Base-by-base conservation (phyloP, 768 basidiomycete species). In the Kwoniella pini region DNA sequence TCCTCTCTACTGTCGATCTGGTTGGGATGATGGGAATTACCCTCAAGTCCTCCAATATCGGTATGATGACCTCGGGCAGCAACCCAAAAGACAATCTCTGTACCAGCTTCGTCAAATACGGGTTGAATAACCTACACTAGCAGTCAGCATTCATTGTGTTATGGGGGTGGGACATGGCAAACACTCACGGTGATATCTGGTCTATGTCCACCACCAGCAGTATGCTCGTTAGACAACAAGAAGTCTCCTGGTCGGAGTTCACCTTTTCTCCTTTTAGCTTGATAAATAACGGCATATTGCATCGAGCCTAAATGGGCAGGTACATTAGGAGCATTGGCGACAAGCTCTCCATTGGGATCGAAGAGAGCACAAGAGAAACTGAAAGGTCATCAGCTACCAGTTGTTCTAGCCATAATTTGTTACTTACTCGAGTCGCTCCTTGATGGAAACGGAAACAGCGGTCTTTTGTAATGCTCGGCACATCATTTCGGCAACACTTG, bases 401-500 rank as follows among this genome's bases (percentile, higher is more conserved):
- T n/a, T n/a, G n/a, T n/a, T n/a, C n/a, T n/a, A n/a, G n/a, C n/a
- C n/a, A n/a, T n/a, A n/a, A n/a, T n/a, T n/a, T n/a, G n/a, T 7
- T 88, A 96, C 79, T 60, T 31, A 60, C 44, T 97, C 94, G 38
- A 96, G 84, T 4, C 94, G 84, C 78, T 96, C 95, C 79, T 95
- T 95, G 82, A 95, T 96, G 72, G 96, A 94, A 9, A 91, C 92
- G 71, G 88, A 88, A 69, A 94, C 93, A n/a, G 91, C 87, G 0
- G 91, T 94, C 78, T 95, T 90, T 77, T 89, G 90, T 28, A 94
- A 81, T 2, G 90, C 90, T 54, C 90, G 83, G 13, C 92, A 92
- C 93, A 95, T 96, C 19, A 69, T 68, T 75, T 95, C 93, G 4
- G 92, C 92, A n/a, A 97, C 90, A 70, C 89, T 90, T 93, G 96